Evolutionary conservation across 257 asterid species (phyloP).

Genomic region (Ballota nigra): DNA sequence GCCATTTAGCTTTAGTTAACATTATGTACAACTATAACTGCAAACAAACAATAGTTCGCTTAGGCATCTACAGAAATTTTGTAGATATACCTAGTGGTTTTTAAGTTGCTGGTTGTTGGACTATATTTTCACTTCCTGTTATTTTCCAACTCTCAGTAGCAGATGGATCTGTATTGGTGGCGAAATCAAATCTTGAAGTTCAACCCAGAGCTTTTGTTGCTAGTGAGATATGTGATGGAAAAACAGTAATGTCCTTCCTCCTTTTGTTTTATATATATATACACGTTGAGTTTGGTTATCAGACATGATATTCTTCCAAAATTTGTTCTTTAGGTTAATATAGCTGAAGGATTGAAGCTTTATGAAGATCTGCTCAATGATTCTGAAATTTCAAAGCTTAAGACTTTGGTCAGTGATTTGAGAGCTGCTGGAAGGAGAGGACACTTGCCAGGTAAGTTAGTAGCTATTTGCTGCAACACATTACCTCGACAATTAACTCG

Average conservation of each 20-base stretch:
- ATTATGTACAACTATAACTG: neutral
- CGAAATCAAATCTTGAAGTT: slow-evolving; percentile 41
- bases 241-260: slow-evolving; percentile 43
- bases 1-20: neutral
- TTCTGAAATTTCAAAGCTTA: slow-evolving; percentile 60
- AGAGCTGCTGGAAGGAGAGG: slow-evolving; percentile 88
- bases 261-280: neutral
- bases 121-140: slow-evolving; percentile 15
- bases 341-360: slow-evolving; percentile 80
- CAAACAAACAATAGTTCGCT: slow-evolving; percentile 12
- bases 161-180: slow-evolving; percentile 45
- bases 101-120: slow-evolving; percentile 14
- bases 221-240: slow-evolving; percentile 66
- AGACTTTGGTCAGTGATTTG: slow-evolving; percentile 62
- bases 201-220: slow-evolving; percentile 64
- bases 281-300: slow-evolving; percentile 11
- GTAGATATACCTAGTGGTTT: neutral
- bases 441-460: slow-evolving; percentile 67
- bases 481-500: slow-evolving; percentile 13
- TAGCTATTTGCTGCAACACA: slow-evolving; percentile 18
- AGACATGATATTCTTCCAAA: slow-evolving; percentile 22
- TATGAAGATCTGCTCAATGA: slow-evolving; percentile 56
- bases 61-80: neutral
- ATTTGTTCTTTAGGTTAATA: slow-evolving; percentile 54
- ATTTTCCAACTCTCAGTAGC: slow-evolving; percentile 38